These are phyloP conservation scores for thale cress (Arabidopsis thaliana) DNA, from an alignment of 345 rosid genomes.

Conservation along the genomic window DNA sequence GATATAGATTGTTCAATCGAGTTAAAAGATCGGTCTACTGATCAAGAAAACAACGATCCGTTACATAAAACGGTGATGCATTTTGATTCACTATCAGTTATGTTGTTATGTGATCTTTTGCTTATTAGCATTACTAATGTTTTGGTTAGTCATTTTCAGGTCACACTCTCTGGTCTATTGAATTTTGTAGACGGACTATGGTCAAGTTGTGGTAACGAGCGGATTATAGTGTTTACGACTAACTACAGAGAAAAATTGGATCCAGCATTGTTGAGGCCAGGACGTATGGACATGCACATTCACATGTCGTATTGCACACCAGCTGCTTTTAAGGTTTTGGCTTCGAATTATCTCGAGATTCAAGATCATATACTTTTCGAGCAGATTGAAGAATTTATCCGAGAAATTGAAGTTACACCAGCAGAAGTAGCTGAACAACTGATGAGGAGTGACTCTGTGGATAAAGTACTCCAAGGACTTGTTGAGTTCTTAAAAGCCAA, in stretches of 20 bases:
- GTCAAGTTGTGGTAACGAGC: constrained; percentile 70
- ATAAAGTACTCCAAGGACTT: constrained; percentile 43
- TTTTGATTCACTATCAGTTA: neutral
- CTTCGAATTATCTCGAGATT: constrained; percentile 51
- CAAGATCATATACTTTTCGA: constrained; percentile 41
- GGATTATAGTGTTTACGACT: constrained; percentile 74
- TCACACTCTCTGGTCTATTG: constrained; percentile 58
- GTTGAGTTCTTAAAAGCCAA: constrained; percentile 43
- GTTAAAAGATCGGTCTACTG: constrained; percentile 50
- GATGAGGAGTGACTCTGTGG: constrained; percentile 52
- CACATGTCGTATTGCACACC: constrained; percentile 66
- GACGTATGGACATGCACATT: constrained; percentile 75
- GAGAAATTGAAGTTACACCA: constrained; percentile 44
- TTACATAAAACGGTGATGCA: constrained; percentile 24
- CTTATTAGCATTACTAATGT: neutral
- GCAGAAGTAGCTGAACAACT: constrained; percentile 60
- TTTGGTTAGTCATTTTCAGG: constrained; percentile 26
- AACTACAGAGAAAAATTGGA: constrained; percentile 67
- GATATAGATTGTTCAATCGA: constrained; percentile 71
- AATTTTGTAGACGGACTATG: constrained; percentile 74
- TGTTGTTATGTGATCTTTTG: neutral
- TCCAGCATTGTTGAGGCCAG: constrained; percentile 65
- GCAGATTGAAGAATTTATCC: constrained; percentile 46
- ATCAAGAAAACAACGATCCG: neutral
- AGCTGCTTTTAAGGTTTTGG: constrained; percentile 47